Percentiles rank a stretch among this genome's conserved stretches.
Conservation (phyloP, 805 yeast species). For the Wickerhamomyces tratensis region DNA sequence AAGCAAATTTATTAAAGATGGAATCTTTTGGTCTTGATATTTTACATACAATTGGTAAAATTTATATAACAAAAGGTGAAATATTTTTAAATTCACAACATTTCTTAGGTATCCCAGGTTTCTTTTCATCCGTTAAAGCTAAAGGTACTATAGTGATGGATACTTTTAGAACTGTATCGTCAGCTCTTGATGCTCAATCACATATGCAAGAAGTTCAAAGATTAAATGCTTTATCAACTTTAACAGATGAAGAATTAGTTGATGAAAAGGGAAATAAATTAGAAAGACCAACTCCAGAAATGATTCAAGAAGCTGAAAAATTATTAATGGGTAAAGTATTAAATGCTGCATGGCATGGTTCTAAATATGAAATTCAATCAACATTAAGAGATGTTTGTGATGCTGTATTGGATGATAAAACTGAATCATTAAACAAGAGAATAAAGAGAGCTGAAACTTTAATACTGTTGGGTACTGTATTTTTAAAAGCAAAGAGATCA, state of each 20-base stretch:
- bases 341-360: conserved; percentile 81
- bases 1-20: conserved; percentile 75
- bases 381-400: conserved; percentile 69
- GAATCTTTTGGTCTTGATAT: conserved; percentile 83
- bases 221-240: conserved; percentile 43
- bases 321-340: conserved; percentile 69
- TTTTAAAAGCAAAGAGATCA: conserved; percentile 47
- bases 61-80: conserved; percentile 55
- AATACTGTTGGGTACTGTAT: conserved; percentile 52
- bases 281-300: conserved; percentile 52
- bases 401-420: conserved; percentile 47
- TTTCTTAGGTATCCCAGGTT: conserved; percentile 60
- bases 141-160: conserved; percentile 67
- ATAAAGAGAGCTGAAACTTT: conserved; percentile 56
- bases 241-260: conserved; percentile 25
- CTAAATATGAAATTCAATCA: conserved; percentile 67
- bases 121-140: conserved; percentile 62
- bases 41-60: conserved; percentile 64
- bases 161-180: conserved; percentile 58
- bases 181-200: conserved; percentile 71
- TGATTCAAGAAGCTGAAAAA: conserved; percentile 63
- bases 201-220: conserved; percentile 67
- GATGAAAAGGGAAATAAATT: conserved; percentile 42
- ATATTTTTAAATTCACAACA: conserved; percentile 58
- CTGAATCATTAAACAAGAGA: conserved; percentile 34